These are phyloP conservation scores for Coffea canephora DNA, from an alignment of 257 asterid genomes.

Conservation along the genomic window DNA sequence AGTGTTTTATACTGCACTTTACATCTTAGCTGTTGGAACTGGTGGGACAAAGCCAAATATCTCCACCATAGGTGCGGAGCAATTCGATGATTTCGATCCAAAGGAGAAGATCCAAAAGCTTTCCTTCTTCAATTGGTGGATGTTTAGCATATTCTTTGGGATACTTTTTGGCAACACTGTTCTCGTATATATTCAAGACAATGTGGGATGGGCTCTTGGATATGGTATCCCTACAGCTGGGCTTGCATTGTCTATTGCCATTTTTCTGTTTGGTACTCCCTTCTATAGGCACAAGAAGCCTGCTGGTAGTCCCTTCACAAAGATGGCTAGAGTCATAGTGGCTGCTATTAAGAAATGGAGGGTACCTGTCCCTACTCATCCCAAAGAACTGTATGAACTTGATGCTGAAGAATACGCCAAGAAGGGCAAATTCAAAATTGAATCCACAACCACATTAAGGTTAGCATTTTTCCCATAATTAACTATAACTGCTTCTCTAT, in stretches of 20 bases:
- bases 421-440: slow-evolving; percentile 59
- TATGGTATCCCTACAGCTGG: slow-evolving; percentile 82
- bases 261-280: slow-evolving; percentile 67
- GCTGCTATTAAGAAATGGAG: slow-evolving; percentile 60
- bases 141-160: slow-evolving; percentile 80
- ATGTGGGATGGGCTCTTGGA: slow-evolving; percentile 84
- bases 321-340: slow-evolving; percentile 66
- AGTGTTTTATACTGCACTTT: slow-evolving; percentile 71
- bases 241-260: slow-evolving; percentile 49
- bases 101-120: slow-evolving; percentile 78
- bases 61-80: slow-evolving; percentile 92
- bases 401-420: slow-evolving; percentile 46
- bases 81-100: slow-evolving; percentile 74
- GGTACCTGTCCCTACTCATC: slow-evolving; percentile 44
- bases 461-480: slow-evolving; percentile 20
- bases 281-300: slow-evolving; percentile 79
- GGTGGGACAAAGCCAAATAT: slow-evolving; percentile 93
- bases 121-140: slow-evolving; percentile 98
- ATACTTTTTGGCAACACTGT: slow-evolving; percentile 75
- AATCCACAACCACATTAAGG: slow-evolving; percentile 66
- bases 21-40: slow-evolving; percentile 70
- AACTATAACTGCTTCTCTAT: neutral
- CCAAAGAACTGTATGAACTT: slow-evolving; percentile 59
- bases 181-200: slow-evolving; percentile 81
- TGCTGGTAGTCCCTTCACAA: slow-evolving; percentile 82